Base-by-base conservation (phyloP, 257 asterid genomes). In the Misopates orontium region DNA sequence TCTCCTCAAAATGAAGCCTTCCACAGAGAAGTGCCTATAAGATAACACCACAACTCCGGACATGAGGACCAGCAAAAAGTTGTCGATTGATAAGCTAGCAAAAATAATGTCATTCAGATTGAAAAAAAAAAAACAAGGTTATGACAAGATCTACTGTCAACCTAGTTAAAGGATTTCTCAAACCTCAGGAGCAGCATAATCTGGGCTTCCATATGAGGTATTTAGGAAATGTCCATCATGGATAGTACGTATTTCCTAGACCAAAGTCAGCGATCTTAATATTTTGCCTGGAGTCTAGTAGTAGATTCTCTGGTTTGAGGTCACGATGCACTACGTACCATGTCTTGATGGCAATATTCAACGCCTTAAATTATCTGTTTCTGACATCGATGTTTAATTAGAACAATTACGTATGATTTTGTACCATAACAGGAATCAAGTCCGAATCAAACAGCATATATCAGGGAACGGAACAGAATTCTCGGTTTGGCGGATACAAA, bases 171-270 rank as follows among this genome's bases (percentile, higher is more conserved):
- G n/a, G n/a, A n/a, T n/a, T n/a, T 44, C 13, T 14, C 41, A 55
- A 55, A 55, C 60, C 60, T 55, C 60, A 21, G 60, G 60, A 55
- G 60, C 60, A 23, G 60, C 60, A 13, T 24, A 55, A 31, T 55
- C 15, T 12, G 40, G 60, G 17, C 20, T 55, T 55, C 60, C 60
- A 14, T 40, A 55, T 25, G 39, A 22, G 14, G 60, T 55, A 9
- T 55, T 23, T 10, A 55, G 60, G 25, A 55, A 55, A 13, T 55
- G 39, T 11, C 60, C 60, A 16, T 55, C 60, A 55, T 20, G 41
- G 40, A 55, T 55, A 11, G n/a, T n/a, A n/a, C n/a, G n/a, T 23
- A 22, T 24, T 55, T 11, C 41, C 31, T 10, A 55, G 41, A 14
- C 41, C 41, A 55, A 55, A 55, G 15, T 55, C 20, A 11, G 41